phyloP scores from a whole-genome alignment of 306 rosid genomes.

The Gillenia trifoliata region DNA sequence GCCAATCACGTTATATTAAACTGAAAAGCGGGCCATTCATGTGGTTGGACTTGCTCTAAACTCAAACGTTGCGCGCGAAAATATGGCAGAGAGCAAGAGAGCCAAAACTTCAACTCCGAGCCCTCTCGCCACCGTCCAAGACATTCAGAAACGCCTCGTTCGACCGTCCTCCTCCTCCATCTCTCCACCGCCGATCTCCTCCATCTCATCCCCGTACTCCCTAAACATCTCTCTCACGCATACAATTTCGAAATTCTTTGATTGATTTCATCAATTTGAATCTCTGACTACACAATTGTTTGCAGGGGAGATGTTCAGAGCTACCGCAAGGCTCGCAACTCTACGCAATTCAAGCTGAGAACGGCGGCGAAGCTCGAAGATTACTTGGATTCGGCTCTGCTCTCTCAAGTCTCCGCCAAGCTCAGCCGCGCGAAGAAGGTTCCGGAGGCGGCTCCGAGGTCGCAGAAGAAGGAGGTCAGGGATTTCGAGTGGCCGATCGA shows the following conservation, averaged over 20 bases:
- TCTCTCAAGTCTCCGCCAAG: slow-evolving; percentile 18
- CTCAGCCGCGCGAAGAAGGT: slow-evolving; percentile 11
- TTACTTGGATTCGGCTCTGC: slow-evolving; percentile 30
- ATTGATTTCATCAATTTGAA: not conserved
- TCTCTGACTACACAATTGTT: not conserved
- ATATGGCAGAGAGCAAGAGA: slow-evolving; percentile 15
- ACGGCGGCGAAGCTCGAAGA: slow-evolving; percentile 22
- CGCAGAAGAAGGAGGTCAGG: not conserved
- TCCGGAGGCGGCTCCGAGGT: not conserved
- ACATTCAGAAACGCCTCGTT: slow-evolving; percentile 29
- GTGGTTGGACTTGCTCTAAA: not conserved
- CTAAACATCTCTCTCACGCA: not conserved
- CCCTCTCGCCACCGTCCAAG: slow-evolving; percentile 29
- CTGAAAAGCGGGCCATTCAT: not conserved
- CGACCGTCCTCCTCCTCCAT: slow-evolving; percentile 13
- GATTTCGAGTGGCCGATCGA: slow-evolving; percentile 32
- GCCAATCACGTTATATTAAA: not conserved
- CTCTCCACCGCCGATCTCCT: not conserved
- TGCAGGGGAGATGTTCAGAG: not conserved
- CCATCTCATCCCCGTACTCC: not conserved
- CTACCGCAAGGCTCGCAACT: not conserved
- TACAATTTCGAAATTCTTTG: not conserved
- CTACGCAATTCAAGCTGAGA: slow-evolving; percentile 1
- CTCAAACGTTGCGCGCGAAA: not conserved
- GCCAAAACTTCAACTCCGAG: not conserved